Conservation (phyloP, 2,329 filamentous ascomycete species). For the Coniochaeta hoffmannii region DNA sequence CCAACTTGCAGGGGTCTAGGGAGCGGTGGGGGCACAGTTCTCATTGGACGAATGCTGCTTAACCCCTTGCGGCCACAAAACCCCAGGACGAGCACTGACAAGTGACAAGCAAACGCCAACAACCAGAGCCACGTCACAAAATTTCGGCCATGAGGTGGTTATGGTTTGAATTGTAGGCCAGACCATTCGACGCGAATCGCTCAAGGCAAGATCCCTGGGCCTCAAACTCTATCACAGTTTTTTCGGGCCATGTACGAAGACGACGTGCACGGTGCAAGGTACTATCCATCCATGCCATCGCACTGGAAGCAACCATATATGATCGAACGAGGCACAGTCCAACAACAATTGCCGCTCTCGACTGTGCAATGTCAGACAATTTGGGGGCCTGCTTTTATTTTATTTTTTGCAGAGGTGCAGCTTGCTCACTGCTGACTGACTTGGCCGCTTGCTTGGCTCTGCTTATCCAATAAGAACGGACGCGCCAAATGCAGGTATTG, state of each 20-base stretch:
- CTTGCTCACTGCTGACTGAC: neutral
- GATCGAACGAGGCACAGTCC: too few relatives aligned
- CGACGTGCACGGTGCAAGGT: too few relatives aligned
- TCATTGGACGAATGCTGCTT: neutral
- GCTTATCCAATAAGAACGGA: neutral
- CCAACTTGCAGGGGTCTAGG: neutral
- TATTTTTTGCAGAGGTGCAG: too few relatives aligned
- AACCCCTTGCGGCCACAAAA: neutral
- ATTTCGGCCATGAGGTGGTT: neutral
- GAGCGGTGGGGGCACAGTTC: neutral
- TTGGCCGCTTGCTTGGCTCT: too few relatives aligned
- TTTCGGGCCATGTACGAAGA: too few relatives aligned
- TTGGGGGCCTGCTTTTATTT: too few relatives aligned
- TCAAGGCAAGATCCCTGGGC: neutral
- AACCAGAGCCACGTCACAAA: too few relatives aligned
- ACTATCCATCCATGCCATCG: too few relatives aligned
- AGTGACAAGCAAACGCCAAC: neutral
- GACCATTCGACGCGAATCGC: neutral
- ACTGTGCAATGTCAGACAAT: too few relatives aligned
- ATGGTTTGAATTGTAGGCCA: neutral
- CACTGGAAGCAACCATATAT: too few relatives aligned
- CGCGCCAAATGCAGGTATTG: too few relatives aligned
- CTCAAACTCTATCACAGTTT: neutral
- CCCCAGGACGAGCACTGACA: neutral
- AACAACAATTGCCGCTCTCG: neutral